A percentile compares a stretch with the other conserved stretches of the same genome.
Conservation (phyloP, 805 yeast species). For the Sugiyamaella valdiviana region DNA sequence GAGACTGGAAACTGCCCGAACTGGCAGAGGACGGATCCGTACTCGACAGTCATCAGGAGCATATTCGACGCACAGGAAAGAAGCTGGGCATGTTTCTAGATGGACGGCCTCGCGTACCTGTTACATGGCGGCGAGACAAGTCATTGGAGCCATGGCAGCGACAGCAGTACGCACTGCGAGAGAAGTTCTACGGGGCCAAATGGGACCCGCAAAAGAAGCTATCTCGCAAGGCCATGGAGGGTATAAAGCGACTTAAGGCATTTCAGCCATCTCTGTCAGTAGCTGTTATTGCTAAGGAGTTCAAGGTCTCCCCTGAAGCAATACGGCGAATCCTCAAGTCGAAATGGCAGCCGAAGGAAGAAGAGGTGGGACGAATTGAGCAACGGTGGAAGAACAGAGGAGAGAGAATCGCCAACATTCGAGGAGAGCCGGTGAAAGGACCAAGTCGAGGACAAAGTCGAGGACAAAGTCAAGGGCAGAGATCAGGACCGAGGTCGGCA, state of each 20-base stretch:
- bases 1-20: conserved; percentile 35
- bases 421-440: conserved; percentile 6
- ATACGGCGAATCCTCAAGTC: conserved; percentile 72
- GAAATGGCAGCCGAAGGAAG: conserved; percentile 61
- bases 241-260: conserved; percentile 50
- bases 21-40: conserved; percentile 23
- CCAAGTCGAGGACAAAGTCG: background rate
- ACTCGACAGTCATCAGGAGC: conserved; percentile 24
- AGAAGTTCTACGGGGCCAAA: conserved; percentile 49
- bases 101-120: conserved; percentile 36
- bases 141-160: conserved; percentile 62
- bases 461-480: background rate
- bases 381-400: conserved; percentile 53
- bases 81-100: conserved; percentile 14
- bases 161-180: conserved; percentile 56
- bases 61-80: conserved; percentile 18
- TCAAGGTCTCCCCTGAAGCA: conserved; percentile 73
- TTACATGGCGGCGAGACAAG: conserved; percentile 39
- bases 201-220: conserved; percentile 68
- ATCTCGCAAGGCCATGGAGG: conserved; percentile 63
- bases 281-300: conserved; percentile 54
- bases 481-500: no score
- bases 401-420: background rate
- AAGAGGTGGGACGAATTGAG: conserved; percentile 42
- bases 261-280: conserved; percentile 54